Base-by-base conservation (phyloP, 1,139 yeast genomes). In the Kurtzmaniella quercitrusa region DNA sequence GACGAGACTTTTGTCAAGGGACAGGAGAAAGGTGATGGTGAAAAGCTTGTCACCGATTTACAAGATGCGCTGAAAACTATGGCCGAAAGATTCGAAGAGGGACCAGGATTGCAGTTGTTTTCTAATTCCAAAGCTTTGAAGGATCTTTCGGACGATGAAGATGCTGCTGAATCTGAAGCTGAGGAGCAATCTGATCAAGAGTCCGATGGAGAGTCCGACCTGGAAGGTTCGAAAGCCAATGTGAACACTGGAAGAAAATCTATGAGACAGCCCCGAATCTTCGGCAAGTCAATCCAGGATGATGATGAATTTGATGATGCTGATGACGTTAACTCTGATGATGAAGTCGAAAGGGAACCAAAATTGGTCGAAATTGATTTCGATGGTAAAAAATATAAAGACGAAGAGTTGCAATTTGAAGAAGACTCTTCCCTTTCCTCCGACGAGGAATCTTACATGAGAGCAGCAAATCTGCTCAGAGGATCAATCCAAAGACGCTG, bases 11-110 rank as follows among this genome's bases (percentile, higher is more conserved):
- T 86, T 60, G 81, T 77, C 16, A 73, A 79, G 5, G 90, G 86
- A 40, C 81, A 81, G 56, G 89, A 85, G 51, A 75, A 73, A 55
- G 95, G 95, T 36, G 91, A 96, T 60, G 77, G 77, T 54, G 97
- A 93, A 62, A 79, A 81, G 56, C 67, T 90, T 51, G 95, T 93
- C 18, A 86, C 94, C 8, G 81, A 80, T 42, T 72, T 93, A 52
- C 98, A 91, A 60, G 75, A 77, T 23, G 88, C 82, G 3, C 76
- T 79, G 41, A 77, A 77, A 43, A 72, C 86, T 11, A 67, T 87
- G 56, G 82, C 82, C 37, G 85, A 82, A 50, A 73, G 81, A 46
- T 75, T 77, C 44, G 73, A 71, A 47, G 79, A 76, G 24, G 83
- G 83, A 15, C 82, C 87, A 3, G 95, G 94, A 3, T 70, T 88